Evolutionary conservation across 139 green algal species (phyloP).

Genomic region (Gonium pectorale): DNA sequence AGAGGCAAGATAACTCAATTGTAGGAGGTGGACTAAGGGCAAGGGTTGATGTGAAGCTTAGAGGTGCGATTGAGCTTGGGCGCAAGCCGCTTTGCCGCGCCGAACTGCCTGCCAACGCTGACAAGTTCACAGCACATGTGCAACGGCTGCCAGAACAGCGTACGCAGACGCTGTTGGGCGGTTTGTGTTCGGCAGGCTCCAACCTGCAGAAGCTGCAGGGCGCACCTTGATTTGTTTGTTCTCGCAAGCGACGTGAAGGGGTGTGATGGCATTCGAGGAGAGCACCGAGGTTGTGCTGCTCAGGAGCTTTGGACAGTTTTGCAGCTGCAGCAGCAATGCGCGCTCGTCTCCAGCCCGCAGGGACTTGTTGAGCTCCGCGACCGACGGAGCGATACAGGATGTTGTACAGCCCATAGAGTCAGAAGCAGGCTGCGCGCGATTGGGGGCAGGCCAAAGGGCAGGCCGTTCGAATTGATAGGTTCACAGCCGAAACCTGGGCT

Average conservation of each 20-base stretch:
- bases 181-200: neutral
- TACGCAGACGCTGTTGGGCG: too few species aligned
- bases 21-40: neutral
- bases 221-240: neutral
- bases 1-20: neutral
- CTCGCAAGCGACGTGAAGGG: conserved; percentile 8
- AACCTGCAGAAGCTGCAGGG: neutral
- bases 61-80: too few species aligned
- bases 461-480: too few species aligned
- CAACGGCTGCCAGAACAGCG: neutral
- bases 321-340: neutral
- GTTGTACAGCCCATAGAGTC: conserved; percentile 7
- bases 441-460: too few species aligned
- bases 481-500: too few species aligned
- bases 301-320: neutral
- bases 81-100: too few species aligned
- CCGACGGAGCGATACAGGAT: neutral
- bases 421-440: too few species aligned
- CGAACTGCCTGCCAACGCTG: too few species aligned
- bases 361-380: neutral
- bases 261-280: neutral
- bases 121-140: neutral
- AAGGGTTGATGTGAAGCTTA: neutral
- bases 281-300: neutral
- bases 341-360: neutral